These are phyloP conservation scores for Oidium heveae DNA, from an alignment of 2,329 filamentous ascomycete genomes.

Conservation along the genomic window DNA sequence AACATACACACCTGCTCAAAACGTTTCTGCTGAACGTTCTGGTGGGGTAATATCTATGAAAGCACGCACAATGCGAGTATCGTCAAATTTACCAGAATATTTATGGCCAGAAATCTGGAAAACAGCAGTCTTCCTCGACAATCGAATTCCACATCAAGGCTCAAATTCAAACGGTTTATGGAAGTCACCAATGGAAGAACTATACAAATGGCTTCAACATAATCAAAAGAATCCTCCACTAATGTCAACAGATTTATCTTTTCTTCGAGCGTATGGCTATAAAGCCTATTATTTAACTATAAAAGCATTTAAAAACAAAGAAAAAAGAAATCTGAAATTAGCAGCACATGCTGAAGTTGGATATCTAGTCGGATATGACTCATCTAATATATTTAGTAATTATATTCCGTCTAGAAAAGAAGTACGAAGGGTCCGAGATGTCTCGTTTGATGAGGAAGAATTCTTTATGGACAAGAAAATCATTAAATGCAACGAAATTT, in stretches of 20 bases:
- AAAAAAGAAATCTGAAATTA: not conserved
- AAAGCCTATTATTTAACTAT: not conserved
- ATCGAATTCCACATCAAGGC: not conserved
- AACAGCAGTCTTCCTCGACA: not conserved
- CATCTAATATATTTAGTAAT: not conserved
- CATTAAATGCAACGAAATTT: not conserved
- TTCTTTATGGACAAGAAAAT: not conserved
- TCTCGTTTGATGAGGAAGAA: not conserved
- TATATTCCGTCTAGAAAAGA: not conserved
- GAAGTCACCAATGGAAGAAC: not conserved
- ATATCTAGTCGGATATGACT: constrained; percentile 1
- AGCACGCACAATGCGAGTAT: not conserved
- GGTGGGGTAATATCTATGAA: not conserved
- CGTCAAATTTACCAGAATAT: not conserved
- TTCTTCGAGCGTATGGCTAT: not conserved
- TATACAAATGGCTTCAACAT: not conserved
- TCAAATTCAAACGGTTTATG: not conserved
- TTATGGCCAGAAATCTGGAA: not conserved
- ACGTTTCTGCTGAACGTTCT: not conserved
- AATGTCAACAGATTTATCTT: not conserved
- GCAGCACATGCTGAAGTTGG: not conserved
- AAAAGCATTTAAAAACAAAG: not conserved
- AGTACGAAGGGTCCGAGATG: not conserved
- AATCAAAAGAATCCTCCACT: not conserved
- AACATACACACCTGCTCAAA: not conserved